Evolutionary conservation across 176 grass and related monocot species (phyloP), one percentile per base, ranked within the genome.

Genomic region (Triticum urartu): DNA sequence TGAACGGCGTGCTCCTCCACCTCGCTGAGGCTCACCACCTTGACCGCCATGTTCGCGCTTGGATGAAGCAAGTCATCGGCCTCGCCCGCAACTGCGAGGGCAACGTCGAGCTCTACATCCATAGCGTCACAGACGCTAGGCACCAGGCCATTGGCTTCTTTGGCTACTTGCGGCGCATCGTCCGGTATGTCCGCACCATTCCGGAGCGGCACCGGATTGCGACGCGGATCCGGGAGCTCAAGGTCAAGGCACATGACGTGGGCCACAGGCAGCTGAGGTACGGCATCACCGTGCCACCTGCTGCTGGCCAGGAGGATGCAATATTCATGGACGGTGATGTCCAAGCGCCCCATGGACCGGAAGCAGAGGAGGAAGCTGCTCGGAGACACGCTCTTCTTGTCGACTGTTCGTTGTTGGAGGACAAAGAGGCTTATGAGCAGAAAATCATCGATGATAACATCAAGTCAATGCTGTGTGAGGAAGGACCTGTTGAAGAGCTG

Each of bases 321-420:
- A 61, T 10, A 24, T 10, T 61, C 59, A 61, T 24, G 59, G 21
- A n/a, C 0, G 21, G 24, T 0, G 59, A 61, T 3, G 0, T 61
- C 1, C 21, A 4, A 24, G 21, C 8, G 0, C 21, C 18, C 1
- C 0, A 20, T 0, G 17, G 17, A 58, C 17, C 17, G 0, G 52
- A 58, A 7, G 17, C 21, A 0, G 21, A 61, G 59, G 3, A 1
- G 7, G 3, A 42, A 42, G 40, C 11, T 42, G 40, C 40, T 3
- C 40, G 40, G 40, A 42, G 9, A 3, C 40, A 9, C 40, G 9
- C 40, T 11, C 40, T 42, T 42, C 40, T 42, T 42, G 40, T 42
- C 40, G 11, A 42, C 0, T 42, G 40, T 11, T 45, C 10, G 0
- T 42, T 0, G 40, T 3, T 0, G 3, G 42, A 45, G 42, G 0